Conservation (phyloP, 2,329 filamentous ascomycete genomes). For the Fusarium staphyleae region DNA sequence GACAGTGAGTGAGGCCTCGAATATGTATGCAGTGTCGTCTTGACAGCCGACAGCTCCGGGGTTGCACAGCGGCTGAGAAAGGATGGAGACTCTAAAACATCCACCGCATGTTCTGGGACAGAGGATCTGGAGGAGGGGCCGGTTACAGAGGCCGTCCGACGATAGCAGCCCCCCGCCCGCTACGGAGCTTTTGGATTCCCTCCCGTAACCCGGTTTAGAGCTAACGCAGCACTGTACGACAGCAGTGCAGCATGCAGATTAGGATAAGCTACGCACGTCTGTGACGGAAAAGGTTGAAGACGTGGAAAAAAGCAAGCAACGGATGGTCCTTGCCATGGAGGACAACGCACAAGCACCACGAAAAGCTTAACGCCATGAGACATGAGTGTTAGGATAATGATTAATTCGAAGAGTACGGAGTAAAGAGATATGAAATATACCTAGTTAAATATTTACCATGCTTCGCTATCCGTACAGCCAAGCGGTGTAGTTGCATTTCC, state of each 20-base stretch:
- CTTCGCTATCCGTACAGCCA: too few relatives aligned
- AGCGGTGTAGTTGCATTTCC: neutral
- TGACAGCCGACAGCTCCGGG: slow-evolving; percentile 25
- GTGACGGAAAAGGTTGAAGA: slow-evolving; percentile 13
- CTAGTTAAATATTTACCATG: too few relatives aligned
- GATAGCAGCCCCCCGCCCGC: slow-evolving; percentile 1
- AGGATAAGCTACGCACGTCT: slow-evolving; percentile 15
- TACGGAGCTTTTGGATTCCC: slow-evolving; percentile 5
- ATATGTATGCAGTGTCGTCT: slow-evolving; percentile 15
- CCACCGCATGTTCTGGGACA: slow-evolving; percentile 16
- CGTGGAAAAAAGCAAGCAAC: slow-evolving; percentile 24
- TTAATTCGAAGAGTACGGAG: too few relatives aligned
- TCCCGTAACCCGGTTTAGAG: slow-evolving; percentile 1
- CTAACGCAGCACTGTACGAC: too few relatives aligned
- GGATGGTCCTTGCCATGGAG: neutral
- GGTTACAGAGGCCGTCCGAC: slow-evolving; percentile 1
- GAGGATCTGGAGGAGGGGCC: slow-evolving; percentile 3
- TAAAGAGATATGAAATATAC: too few relatives aligned
- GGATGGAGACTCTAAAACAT: slow-evolving; percentile 2
- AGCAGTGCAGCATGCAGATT: slow-evolving; percentile 13
- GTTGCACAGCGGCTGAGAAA: slow-evolving; percentile 24
- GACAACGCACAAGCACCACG: neutral
- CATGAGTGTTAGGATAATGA: too few relatives aligned
- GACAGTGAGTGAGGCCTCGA: slow-evolving; percentile 2
- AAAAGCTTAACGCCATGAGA: slow-evolving; percentile 2